Conservation (phyloP, 352 stramenopile genomes). For the Phytophthora parvispora region DNA sequence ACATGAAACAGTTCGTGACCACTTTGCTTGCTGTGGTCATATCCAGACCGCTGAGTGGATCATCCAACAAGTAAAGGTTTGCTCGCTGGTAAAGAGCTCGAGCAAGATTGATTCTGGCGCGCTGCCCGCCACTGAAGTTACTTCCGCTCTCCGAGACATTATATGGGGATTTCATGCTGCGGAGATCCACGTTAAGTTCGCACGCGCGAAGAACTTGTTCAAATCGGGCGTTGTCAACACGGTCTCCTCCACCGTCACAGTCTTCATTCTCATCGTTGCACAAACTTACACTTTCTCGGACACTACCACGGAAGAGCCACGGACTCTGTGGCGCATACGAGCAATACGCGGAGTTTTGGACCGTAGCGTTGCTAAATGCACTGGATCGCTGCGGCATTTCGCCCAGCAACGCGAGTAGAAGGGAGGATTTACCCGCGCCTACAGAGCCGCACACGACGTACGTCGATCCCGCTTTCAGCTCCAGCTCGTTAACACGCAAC, state of each 20-base stretch:
- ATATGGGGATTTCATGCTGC: slow-evolving; percentile 34
- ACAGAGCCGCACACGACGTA: slow-evolving; percentile 91
- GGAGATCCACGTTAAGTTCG: slow-evolving; percentile 80
- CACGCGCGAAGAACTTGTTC: slow-evolving; percentile 67
- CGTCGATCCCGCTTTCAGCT: slow-evolving; percentile 42
- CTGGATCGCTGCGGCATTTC: slow-evolving; percentile 89
- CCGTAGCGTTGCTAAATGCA: background rate
- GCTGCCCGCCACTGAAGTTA: slow-evolving; percentile 91
- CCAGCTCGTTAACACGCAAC: slow-evolving; percentile 56
- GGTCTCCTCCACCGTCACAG: background rate
- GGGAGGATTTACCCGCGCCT: slow-evolving; percentile 96
- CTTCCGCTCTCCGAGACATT: slow-evolving; percentile 77
- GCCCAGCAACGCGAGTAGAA: slow-evolving; percentile 96
- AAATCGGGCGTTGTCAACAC: slow-evolving; percentile 55
- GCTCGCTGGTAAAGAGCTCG: slow-evolving; percentile 81
- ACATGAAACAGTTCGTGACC: slow-evolving; percentile 55
- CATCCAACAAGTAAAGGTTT: slow-evolving; percentile 89
- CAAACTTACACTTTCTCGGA: slow-evolving; percentile 79
- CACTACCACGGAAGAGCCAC: slow-evolving; percentile 75
- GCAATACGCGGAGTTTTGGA: slow-evolving; percentile 6
- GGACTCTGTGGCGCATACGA: slow-evolving; percentile 85
- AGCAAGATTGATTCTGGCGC: slow-evolving; percentile 85
- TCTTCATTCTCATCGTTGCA: slow-evolving; percentile 21
- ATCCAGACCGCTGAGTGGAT: slow-evolving; percentile 89
- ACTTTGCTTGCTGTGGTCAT: slow-evolving; percentile 61